phyloP scores from a whole-genome alignment of 2,329 filamentous ascomycete genomes.

The Aureobasidium leucospermi region DNA sequence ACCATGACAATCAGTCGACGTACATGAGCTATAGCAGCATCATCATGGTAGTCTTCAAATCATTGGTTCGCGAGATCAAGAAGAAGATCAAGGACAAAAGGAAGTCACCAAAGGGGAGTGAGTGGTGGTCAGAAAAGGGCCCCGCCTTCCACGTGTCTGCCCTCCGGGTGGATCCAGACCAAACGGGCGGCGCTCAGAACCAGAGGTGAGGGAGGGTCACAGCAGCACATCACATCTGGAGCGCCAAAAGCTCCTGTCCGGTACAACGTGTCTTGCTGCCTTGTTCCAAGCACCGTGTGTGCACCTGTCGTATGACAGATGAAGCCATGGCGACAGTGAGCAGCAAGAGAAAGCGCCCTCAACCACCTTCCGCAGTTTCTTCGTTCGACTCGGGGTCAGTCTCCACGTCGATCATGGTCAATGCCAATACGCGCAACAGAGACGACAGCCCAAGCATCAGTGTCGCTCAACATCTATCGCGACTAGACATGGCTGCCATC shows the following conservation, averaged over 20 bases:
- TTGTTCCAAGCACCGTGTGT: neutral
- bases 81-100: too few species aligned
- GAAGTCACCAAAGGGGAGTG: neutral
- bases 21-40: too few species aligned
- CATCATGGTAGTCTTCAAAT: too few species aligned
- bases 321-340: neutral
- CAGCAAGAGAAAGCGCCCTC: neutral
- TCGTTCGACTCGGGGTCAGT: neutral
- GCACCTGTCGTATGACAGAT: neutral
- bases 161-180: neutral
- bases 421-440: neutral
- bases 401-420: neutral
- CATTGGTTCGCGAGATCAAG: neutral
- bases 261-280: conserved; percentile 7
- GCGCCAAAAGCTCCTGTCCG: neutral
- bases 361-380: neutral
- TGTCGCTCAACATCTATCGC: neutral
- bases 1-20: too few species aligned
- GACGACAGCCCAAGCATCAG: conserved; percentile 7
- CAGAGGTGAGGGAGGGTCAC: too few species aligned
- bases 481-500: neutral
- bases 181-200: neutral
- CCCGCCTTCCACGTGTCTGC: neutral
- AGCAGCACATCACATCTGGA: neutral
- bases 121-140: neutral